Percentiles rank a stretch among this genome's conserved stretches.
Evolutionary conservation across 768 basidiomycete species (phyloP).

Genomic region (Lentinus tigrinus): DNA sequence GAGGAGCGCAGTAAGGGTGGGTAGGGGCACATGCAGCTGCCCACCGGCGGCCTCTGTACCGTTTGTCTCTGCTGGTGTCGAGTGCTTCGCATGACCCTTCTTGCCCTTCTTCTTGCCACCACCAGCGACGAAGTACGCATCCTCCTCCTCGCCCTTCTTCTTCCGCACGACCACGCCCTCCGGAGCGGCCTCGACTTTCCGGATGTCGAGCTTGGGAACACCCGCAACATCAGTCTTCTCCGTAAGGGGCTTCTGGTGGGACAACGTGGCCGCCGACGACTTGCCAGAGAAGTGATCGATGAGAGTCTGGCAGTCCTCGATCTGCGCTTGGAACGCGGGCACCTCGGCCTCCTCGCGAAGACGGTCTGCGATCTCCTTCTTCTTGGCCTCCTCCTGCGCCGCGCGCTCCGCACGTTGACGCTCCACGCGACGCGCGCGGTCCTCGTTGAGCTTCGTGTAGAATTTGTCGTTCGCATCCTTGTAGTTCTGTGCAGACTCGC

Average conservation of each 20-base stretch:
- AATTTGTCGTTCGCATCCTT: conserved; percentile 83
- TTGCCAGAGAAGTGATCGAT: conserved; percentile 83
- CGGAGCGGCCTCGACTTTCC: conserved; percentile 71
- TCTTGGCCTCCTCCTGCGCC: conserved; percentile 77
- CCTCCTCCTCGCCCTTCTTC: conserved; percentile 91
- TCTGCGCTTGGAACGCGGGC: conserved; percentile 89
- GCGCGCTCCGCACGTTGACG: conserved; percentile 70
- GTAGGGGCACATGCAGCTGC: conserved; percentile 73
- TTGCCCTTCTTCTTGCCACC: conserved; percentile 66
- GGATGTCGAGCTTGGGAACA: conserved; percentile 78
- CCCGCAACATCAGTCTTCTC: conserved; percentile 50
- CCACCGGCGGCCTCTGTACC: conserved; percentile 24
- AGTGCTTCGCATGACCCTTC: conserved; percentile 42
- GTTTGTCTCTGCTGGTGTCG: conserved; percentile 13
- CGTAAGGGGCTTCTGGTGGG: conserved; percentile 38
- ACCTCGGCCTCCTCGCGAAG: conserved; percentile 86
- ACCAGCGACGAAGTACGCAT: conserved; percentile 72
- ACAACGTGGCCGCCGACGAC: conserved; percentile 41
- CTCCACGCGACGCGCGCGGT: conserved; percentile 81
- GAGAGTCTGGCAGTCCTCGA: conserved; percentile 95
- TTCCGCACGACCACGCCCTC: conserved; percentile 76
- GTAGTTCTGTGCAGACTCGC: conserved; percentile 67
- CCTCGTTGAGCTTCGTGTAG: conserved; percentile 85
- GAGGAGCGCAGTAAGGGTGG: conserved; percentile 86
- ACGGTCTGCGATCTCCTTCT: conserved; percentile 73